These are phyloP conservation scores for Boletus reticuloceps DNA, from an alignment of 768 basidiomycete species.

Conservation along the genomic window DNA sequence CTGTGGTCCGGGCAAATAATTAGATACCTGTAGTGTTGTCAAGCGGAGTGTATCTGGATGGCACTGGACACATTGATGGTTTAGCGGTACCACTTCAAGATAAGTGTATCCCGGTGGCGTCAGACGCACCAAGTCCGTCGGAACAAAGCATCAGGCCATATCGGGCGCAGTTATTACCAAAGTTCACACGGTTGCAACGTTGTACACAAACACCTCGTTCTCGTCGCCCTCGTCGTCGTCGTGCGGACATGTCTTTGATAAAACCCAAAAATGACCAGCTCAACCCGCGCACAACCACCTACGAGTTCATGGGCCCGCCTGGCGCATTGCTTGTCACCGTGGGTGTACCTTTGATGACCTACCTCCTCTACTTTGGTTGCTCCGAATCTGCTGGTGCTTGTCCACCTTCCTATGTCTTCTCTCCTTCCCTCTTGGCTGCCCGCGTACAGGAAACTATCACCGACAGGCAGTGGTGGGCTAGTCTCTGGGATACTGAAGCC, in stretches of 20 bases:
- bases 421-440: conserved; percentile 34
- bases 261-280: conserved; percentile 36
- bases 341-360: conserved; percentile 67
- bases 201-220: not conserved
- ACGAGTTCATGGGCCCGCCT: conserved; percentile 82
- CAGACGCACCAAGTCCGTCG: too few relatives aligned
- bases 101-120: too few relatives aligned
- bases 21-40: too few relatives aligned
- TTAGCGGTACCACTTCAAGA: too few relatives aligned
- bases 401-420: conserved; percentile 47
- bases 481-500: conserved; percentile 83
- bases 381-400: conserved; percentile 70
- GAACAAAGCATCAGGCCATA: too few relatives aligned
- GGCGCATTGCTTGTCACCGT: conserved; percentile 72
- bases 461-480: conserved; percentile 59
- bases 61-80: too few relatives aligned
- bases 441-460: conserved; percentile 47
- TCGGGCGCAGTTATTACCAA: not conserved
- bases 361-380: conserved; percentile 76
- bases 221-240: not conserved
- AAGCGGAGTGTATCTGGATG: too few relatives aligned
- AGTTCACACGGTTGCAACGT: conserved; percentile 8
- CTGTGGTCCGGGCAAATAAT: too few relatives aligned
- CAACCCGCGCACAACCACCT: conserved; percentile 69
- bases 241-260: conserved; percentile 17